Evolutionary conservation across 371 early-diverging fungal species (phyloP), one percentile per base, ranked within the genome.

Genomic region (Sporodiniella umbellata): DNA sequence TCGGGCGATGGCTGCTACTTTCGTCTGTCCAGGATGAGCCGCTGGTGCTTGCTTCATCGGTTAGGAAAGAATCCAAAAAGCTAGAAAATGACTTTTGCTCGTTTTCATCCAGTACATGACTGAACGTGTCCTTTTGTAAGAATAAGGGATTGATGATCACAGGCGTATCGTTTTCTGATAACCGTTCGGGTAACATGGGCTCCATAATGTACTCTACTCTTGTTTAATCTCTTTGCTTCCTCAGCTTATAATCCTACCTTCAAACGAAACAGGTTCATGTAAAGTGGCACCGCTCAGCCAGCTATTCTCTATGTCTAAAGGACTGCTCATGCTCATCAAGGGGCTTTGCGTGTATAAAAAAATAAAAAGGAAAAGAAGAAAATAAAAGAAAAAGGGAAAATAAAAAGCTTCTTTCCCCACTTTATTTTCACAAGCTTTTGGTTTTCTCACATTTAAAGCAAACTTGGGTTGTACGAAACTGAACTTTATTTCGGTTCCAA

Each of bases 61-160:
- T 51, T 23, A 66, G 68, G 45, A 77, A 65, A 2, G 68, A 54
- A 53, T 77, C 78, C 31, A 77, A 40, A 33, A 77, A 77, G 14
- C 58, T 58, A n/a, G 69, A 64, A 47, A 77, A 73, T 1, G 62
- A 53, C 18, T 54, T 61, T 45, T 73, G 73, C 38, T 77, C 78
- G 45, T 68, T 61, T 54, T 77, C 78, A 39, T 72, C 61, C 21
- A 77, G 42, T 4, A 73, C 56, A 31, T 7, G 10, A 31, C 12
- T 19, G 22, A 31, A 7, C 30, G 23, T 15, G 18, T 33, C 23
- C 19, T 28, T 23, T 47, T 33, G 48, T 47, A 31, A 22, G n/a
- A 14, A 33, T 11, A 33, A 22, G 14, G 35, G 18, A 31, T 21
- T 10, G 2, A 40, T 8, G 8, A n/a, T 8, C n/a, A 10, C 10